These are phyloP conservation scores for Kernera saxatilis DNA, from an alignment of 345 rosid species.

Conservation along the genomic window DNA sequence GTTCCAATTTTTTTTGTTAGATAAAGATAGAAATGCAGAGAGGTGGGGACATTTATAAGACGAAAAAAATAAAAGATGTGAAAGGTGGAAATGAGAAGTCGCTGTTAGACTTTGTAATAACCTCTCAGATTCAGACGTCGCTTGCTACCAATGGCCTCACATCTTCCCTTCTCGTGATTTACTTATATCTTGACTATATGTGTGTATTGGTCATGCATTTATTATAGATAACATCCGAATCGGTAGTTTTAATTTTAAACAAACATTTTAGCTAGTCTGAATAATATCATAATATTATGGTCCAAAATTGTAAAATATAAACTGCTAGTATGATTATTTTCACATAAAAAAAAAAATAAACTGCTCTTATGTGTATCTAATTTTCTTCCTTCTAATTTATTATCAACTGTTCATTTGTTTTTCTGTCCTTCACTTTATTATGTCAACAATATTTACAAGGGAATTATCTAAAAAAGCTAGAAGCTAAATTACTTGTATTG, in stretches of 20 bases:
- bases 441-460: background rate
- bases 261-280: too few relatives aligned
- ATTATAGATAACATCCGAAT: too few relatives aligned
- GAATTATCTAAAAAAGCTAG: background rate
- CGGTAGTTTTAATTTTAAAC: too few relatives aligned
- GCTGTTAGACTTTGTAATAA: conserved; percentile 13
- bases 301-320: too few relatives aligned
- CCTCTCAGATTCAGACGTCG: conserved; percentile 17
- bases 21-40: background rate
- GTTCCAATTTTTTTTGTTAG: too few relatives aligned
- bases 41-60: conserved; percentile 21
- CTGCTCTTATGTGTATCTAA: background rate
- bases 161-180: conserved; percentile 10
- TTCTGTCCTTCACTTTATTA: background rate
- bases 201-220: too few relatives aligned
- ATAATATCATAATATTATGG: too few relatives aligned
- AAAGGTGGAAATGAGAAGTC: conserved; percentile 22
- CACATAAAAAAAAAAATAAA: too few relatives aligned
- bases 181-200: background rate
- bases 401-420: background rate
- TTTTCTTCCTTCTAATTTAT: background rate
- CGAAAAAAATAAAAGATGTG: conserved; percentile 7
- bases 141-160: conserved; percentile 23
- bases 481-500: background rate
- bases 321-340: too few relatives aligned